A percentile compares a stretch with the other conserved stretches of the same genome.
Evolutionary conservation across 208 protist genomes (phyloP).

Genomic region (Spongospora subterranea): DNA sequence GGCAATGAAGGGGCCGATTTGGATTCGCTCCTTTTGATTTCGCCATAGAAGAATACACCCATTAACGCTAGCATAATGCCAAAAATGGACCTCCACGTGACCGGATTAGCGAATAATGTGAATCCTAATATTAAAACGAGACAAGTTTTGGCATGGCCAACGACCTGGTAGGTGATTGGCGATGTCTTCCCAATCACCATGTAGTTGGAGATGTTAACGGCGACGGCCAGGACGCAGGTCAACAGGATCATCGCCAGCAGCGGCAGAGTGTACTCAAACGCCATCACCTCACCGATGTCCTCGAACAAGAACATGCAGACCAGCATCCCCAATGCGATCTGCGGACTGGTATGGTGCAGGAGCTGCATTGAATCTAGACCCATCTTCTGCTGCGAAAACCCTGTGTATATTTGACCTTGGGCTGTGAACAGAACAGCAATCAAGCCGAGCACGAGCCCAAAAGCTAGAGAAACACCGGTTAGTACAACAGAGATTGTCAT

Average conservation of each 20-base stretch:
- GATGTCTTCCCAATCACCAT: constrained; percentile 65
- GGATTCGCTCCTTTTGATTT: constrained; percentile 42
- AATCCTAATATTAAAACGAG: constrained; percentile 61
- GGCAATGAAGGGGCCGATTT: neutral
- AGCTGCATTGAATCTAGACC: constrained; percentile 51
- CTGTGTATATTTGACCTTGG: constrained; percentile 61
- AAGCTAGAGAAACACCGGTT: neutral
- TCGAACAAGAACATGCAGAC: constrained; percentile 56
- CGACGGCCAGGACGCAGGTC: constrained; percentile 60
- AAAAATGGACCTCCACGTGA: neutral
- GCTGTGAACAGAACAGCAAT: constrained; percentile 60
- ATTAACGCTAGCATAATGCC: neutral
- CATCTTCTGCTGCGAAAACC: constrained; percentile 56
- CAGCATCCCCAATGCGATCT: neutral
- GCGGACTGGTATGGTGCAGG: constrained; percentile 28
- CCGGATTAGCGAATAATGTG: constrained; percentile 32
- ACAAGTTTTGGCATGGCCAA: constrained; percentile 63
- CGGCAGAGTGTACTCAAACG: neutral
- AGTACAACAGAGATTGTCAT: neutral
- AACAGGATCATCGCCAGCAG: constrained; percentile 1
- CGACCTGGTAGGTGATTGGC: constrained; percentile 64
- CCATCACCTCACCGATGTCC: neutral
- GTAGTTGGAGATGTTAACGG: constrained; percentile 62
- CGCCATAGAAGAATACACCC: constrained; percentile 28
- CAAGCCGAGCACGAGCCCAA: constrained; percentile 50